Evolutionary conservation across 176 grass and related monocot genomes (phyloP), one percentile per base, ranked within the genome.

Genomic region (Oryza longistaminata): DNA sequence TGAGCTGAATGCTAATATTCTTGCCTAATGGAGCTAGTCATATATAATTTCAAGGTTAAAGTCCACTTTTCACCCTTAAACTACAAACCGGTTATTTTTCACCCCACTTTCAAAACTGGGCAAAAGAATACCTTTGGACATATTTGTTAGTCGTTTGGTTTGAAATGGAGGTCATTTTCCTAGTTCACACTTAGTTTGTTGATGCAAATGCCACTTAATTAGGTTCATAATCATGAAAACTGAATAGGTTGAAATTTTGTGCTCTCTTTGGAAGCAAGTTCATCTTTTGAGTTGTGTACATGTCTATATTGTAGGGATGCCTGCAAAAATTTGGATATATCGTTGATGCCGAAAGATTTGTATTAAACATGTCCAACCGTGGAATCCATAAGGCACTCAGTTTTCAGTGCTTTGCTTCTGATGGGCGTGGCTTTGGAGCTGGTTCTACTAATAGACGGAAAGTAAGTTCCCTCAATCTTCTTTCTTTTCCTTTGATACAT

Each of bases 401-500:
- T 39, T 85, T 89, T 53, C 40, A 22, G 35, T 89, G 82, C 22
- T 81, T 81, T 50, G 88, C 88, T 50, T 75, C 77, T 17, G 7
- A 58, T 22, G 82, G 77, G n/a, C 37, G 70, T 70, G 77, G 77
- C 34, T 89, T 85, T 42, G 71, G 50, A 6, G 17, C 87, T 2
- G 70, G 75, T 50, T 81, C 72, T 37, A 49, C 76, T 22, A 85
- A 85, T 50, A 89, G 80, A 71, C 60, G 52, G 74, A 89, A 85
- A 85, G 87, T 89, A 75, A 37, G 87, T 85, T 75, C 19, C 39
- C 11, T 48, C 21, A 49, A n/a, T 27, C 37, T 27, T 76, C 39
- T 76, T 76, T 24, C 26, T n/a, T 61, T 82, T 16, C 25, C 79
- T 27, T 81, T 9, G 1, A 55, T 82, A 25, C 73, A 14, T 25